A percentile compares a stretch with the other conserved stretches of the same genome.
These are phyloP conservation scores for Glonium stellatum DNA, from an alignment of 495 filamentous ascomycete species.

Conservation along the genomic window DNA sequence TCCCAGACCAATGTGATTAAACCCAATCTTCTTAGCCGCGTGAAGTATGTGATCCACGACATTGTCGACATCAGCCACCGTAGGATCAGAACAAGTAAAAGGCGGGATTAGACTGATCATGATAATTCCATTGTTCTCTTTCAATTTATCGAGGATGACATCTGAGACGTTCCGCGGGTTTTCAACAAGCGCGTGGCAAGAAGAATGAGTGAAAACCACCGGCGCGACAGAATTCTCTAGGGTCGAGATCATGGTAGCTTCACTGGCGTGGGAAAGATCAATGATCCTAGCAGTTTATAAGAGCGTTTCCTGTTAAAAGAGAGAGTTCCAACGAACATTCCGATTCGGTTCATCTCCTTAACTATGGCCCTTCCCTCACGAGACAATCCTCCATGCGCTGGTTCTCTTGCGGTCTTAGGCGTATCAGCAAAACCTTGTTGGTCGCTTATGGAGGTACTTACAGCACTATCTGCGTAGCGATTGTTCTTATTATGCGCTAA, in stretches of 20 bases:
- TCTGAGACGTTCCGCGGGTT: slow-evolving; percentile 52
- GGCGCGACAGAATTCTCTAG: slow-evolving; percentile 26
- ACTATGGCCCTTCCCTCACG: slow-evolving; percentile 8
- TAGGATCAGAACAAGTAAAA: not conserved
- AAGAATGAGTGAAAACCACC: slow-evolving; percentile 20
- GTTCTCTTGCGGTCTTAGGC: not conserved
- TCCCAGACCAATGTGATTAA: slow-evolving; percentile 54
- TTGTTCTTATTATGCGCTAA: slow-evolving; percentile 15
- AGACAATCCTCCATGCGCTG: slow-evolving; percentile 8
- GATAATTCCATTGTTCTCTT: slow-evolving; percentile 17
- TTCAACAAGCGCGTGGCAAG: slow-evolving; percentile 1
- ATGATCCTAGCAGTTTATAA: slow-evolving; percentile 5
- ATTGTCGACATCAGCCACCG: slow-evolving; percentile 14
- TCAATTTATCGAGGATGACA: slow-evolving; percentile 36
- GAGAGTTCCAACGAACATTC: slow-evolving; percentile 8
- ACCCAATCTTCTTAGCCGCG: slow-evolving; percentile 51
- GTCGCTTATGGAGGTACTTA: not conserved
- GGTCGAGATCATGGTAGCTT: slow-evolving; percentile 51
- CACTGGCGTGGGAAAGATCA: slow-evolving; percentile 36
- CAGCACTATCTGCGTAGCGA: slow-evolving; percentile 10
- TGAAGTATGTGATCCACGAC: slow-evolving; percentile 49
- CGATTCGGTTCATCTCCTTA: slow-evolving; percentile 20
- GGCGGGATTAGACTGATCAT: slow-evolving; percentile 18
- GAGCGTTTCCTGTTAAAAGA: not conserved
- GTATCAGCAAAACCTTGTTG: not conserved